These are phyloP conservation scores for Salisapilia sapeloensis DNA, from an alignment of 352 stramenopile species.

Conservation along the genomic window DNA sequence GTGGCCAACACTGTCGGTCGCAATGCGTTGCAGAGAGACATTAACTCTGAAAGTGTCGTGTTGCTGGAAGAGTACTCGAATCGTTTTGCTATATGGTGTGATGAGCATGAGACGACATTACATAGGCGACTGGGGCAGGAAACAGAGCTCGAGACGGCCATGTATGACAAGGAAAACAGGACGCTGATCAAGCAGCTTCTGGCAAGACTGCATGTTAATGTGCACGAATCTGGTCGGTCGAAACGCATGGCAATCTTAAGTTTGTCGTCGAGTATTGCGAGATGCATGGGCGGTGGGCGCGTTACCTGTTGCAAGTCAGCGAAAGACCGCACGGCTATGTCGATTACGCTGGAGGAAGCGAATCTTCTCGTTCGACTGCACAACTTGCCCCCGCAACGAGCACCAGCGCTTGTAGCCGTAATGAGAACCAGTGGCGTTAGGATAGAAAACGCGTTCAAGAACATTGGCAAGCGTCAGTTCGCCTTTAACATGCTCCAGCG, in stretches of 20 bases:
- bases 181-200: conserved; percentile 14
- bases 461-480: conserved; percentile 74
- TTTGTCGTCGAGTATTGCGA: conserved; percentile 50
- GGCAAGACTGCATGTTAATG: conserved; percentile 15
- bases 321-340: conserved; percentile 96
- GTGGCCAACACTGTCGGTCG: conserved; percentile 80
- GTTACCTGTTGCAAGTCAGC: conserved; percentile 95
- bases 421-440: conserved; percentile 61
- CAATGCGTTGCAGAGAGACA: conserved; percentile 58
- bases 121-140: not conserved
- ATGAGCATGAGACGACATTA: conserved; percentile 6
- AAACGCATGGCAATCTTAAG: conserved; percentile 74
- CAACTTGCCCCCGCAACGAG: conserved; percentile 25
- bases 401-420: conserved; percentile 38
- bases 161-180: conserved; percentile 13
- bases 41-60: conserved; percentile 58
- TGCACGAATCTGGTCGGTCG: conserved; percentile 26
- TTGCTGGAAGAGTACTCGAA: conserved; percentile 37
- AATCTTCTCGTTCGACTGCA: conserved; percentile 43
- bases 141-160: conserved; percentile 2
- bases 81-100: conserved; percentile 17
- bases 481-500: conserved; percentile 72
- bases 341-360: conserved; percentile 88
- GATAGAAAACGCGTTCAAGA: conserved; percentile 74
- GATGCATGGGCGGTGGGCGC: conserved; percentile 75